Base-by-base conservation (phyloP, 1,284 basidiomycete species). In the Retiboletus fuscus region DNA sequence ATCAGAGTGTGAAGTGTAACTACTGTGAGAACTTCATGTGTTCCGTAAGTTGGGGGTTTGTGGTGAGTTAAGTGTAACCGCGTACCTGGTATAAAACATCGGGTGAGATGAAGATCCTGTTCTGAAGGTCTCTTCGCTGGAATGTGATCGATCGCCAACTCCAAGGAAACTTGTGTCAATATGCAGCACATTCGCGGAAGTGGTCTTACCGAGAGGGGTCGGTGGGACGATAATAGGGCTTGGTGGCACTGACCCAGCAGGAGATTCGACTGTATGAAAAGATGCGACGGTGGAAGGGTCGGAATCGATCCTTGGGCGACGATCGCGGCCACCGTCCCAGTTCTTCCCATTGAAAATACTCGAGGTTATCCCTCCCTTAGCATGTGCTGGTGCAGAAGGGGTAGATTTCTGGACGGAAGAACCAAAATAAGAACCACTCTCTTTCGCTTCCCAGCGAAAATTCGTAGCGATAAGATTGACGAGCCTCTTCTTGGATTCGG, bases 371-470 rank as follows among this genome's bases (percentile, higher is more conserved):
- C 66, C 34, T 61, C 39, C 28, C 8, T 30, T 22, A 20, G 22
- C 41, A 30, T 18, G 51, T 28, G 62, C 20, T 30, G 43, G 22
- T 20, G 22, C 24, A 34, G 63, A 24, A 49, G 62, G 22, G 30
- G 11, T 34, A 4, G 44, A 5, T 41, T 26, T 64, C 41, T 30
- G 69, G 22, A 72, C 68, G 2, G 24, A 44, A 22, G 71, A 70
- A 10, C 74, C 80, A 47, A 76, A 78, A 67, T 78, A 78, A 47
- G 53, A 66, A 8, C 71, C 78, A 6, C 7, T 41, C 0, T n/a
- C 26, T 46, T 64, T 28, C 11, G 60, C 43, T 47, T 63, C 12
- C 80, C 76, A 79, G 39, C 1, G 24, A 67, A 49, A 57, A 30
- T 57, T n/a, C 34, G 3, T 64, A n/a, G 71, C 60, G 47, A 79